A percentile compares a stretch with the other conserved stretches of the same genome.
Evolutionary conservation across 805 yeast species (phyloP).

Genomic region (Suhomyces sp.): DNA sequence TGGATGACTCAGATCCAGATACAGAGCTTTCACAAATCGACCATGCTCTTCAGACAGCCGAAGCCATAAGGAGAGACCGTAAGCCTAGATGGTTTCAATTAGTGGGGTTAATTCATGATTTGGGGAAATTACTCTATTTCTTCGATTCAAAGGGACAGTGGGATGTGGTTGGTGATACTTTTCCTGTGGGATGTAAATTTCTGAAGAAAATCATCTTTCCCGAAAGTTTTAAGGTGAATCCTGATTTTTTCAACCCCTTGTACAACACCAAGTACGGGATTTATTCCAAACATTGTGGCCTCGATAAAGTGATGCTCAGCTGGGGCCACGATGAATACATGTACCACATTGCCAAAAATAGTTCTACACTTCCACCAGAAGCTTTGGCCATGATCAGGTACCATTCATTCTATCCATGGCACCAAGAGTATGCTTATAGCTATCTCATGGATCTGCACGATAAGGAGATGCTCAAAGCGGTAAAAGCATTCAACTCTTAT

Average conservation of each 20-base stretch:
- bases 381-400: slow-evolving; percentile 73
- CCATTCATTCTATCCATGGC: slow-evolving; percentile 78
- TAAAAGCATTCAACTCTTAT: slow-evolving; percentile 64
- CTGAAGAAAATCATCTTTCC: slow-evolving; percentile 59
- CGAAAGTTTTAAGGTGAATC: slow-evolving; percentile 58
- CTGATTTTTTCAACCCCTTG: slow-evolving; percentile 61
- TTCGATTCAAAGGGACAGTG: slow-evolving; percentile 74
- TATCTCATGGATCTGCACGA: slow-evolving; percentile 67
- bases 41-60: slow-evolving; percentile 75
- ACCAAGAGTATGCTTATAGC: slow-evolving; percentile 64
- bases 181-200: slow-evolving; percentile 70
- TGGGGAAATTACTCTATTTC: slow-evolving; percentile 67
- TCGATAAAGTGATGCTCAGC: slow-evolving; percentile 67
- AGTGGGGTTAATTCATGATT: slow-evolving; percentile 69
- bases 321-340: slow-evolving; percentile 83
- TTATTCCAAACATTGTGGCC: slow-evolving; percentile 62
- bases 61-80: slow-evolving; percentile 64
- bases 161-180: slow-evolving; percentile 81
- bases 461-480: slow-evolving; percentile 58
- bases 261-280: slow-evolving; percentile 67
- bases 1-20: slow-evolving; percentile 76
- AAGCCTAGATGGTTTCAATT: slow-evolving; percentile 77
- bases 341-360: slow-evolving; percentile 68
- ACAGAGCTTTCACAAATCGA: slow-evolving; percentile 73
- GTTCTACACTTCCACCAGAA: slow-evolving; percentile 62